Base-by-base conservation (phyloP, 495 filamentous ascomycete species). In the Podospora anserina region DNA sequence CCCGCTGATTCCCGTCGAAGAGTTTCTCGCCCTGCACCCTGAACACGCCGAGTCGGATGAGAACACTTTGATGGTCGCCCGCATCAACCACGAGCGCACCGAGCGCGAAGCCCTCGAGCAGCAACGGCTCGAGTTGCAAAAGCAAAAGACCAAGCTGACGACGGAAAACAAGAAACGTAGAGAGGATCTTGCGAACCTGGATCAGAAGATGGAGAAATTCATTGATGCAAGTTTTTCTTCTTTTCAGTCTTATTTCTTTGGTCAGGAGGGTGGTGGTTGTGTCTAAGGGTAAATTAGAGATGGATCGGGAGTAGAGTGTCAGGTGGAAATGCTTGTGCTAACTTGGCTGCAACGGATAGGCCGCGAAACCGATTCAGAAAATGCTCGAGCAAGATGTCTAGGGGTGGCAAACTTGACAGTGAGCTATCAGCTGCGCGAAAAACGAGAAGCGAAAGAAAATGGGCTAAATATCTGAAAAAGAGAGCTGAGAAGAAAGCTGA, bases 101-200 rank as follows among this genome's bases (percentile, higher is more conserved):
- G 92, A 94, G 70, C 89, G 95, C 19, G 90, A 96, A 80, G 87
- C 89, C 26, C 83, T 98, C 11, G 96, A 99, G 74, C 90, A 92
- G 78, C 89, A 91, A 67, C 86, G 96, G 54, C 92, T 93, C 78
- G 91, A 90, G 70, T 83, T 97, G 28, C 79, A 97, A 65, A 94
- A 92, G 82, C 88, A 90, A 76, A 99, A 99, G 75, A 92, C 96
- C 77, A 90, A 88, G 62, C 82, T 99, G 66, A 96, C 96, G 66
- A 89, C 91, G 5, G 94, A 97, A 73, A 97, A 97, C 73, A 96
- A 97, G 82, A 96, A 92, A 80, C 85, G 94, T 63, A 94, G 95
- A 77, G 94, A 97, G 65, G 92, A 99, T 75, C 81, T 99, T 28
- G 91, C 89, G 44, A 96, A 88, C 70, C 82, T 97, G 49, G 94